These are phyloP conservation scores for Saraca asoca DNA, from an alignment of 331 rosid species.

Conservation along the genomic window DNA sequence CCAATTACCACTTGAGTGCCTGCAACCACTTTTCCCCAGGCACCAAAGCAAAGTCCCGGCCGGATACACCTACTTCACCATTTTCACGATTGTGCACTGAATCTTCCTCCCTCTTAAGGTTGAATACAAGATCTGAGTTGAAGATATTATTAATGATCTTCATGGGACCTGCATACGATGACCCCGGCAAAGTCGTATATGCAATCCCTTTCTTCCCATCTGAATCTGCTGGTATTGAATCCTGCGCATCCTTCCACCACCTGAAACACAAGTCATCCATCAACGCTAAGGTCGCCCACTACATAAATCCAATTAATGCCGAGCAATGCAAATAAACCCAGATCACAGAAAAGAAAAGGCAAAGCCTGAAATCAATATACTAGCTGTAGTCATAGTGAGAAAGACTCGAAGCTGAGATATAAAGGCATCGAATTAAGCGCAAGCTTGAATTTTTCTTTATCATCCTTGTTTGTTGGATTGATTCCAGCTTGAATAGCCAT, in stretches of 20 bases:
- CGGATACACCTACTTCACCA: conserved; percentile 77
- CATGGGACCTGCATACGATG: conserved; percentile 79
- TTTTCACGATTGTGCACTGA: conserved; percentile 47
- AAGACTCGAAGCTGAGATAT: not conserved
- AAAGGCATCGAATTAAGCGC: conserved; percentile 16
- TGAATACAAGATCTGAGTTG: conserved; percentile 78
- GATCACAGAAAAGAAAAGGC: conserved; percentile 39
- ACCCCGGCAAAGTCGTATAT: conserved; percentile 58
- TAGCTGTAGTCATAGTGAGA: not conserved
- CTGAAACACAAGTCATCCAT: conserved; percentile 45
- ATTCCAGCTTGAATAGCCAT: conserved; percentile 34
- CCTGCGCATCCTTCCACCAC: conserved; percentile 97
- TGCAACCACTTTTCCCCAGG: conserved; percentile 93
- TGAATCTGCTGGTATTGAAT: conserved; percentile 64
- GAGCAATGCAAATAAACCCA: conserved; percentile 41
- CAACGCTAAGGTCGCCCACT: conserved; percentile 11
- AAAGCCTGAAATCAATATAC: conserved; percentile 20
- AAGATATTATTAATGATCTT: conserved; percentile 85
- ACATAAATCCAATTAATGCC: conserved; percentile 28
- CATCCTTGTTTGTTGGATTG: not conserved
- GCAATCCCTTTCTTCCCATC: conserved; percentile 63
- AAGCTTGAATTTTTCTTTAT: conserved; percentile 9
- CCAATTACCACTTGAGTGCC: conserved; percentile 91
- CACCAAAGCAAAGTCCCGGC: conserved; percentile 92
- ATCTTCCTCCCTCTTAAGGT: conserved; percentile 77